Evolutionary conservation across 768 basidiomycete genomes (phyloP), one percentile per base, ranked within the genome.

Genomic region (Lentinula sp.): DNA sequence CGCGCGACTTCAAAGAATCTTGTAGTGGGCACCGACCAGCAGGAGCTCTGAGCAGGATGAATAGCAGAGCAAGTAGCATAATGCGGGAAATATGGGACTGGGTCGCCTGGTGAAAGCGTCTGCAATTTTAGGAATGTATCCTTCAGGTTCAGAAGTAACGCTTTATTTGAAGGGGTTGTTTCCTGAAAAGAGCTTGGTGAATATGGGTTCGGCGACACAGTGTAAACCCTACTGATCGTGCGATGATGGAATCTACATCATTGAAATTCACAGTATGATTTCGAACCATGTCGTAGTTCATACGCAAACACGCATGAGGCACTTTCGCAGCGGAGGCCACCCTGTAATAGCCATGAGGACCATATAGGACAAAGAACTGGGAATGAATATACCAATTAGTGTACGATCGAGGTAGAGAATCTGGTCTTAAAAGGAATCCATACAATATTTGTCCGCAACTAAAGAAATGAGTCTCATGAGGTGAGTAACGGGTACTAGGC

Each of bases 391-490:
- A 92, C 93, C 93, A 96, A 43, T 70, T 71, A 23, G 76, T 79
- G 66, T 96, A 96, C 13, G 88, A 88, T 52, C 75, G 75, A n/a
- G 91, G 86, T 23, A 96, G 82, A 3, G 93, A 93, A 61, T 95
- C 92, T 16, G 91, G 93, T 43, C 89, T 80, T 41, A 91, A 69
- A 33, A 93, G 75, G 67, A 85, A 90, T 2, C 79, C 86, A 68
- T 92, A 95, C 70, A 93, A 74, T 70, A 98, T 96, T 72, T 96
- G 94, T 3, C 86, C 87, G 66, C 86, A 95, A 15, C 90, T 91
- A 41, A 23, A 23, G 59, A 46, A 4, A 45, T 56, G 7, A 33
- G 60, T 20, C 10, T 35, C 20, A 43, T 20, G 16, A 39, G 42
- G 8, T 23, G 3, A 49, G 15, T 6, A 18, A 7, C 35, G 5